phyloP scores from a whole-genome alignment of 2,329 filamentous ascomycete species.

The Colletotrichum coccodes region DNA sequence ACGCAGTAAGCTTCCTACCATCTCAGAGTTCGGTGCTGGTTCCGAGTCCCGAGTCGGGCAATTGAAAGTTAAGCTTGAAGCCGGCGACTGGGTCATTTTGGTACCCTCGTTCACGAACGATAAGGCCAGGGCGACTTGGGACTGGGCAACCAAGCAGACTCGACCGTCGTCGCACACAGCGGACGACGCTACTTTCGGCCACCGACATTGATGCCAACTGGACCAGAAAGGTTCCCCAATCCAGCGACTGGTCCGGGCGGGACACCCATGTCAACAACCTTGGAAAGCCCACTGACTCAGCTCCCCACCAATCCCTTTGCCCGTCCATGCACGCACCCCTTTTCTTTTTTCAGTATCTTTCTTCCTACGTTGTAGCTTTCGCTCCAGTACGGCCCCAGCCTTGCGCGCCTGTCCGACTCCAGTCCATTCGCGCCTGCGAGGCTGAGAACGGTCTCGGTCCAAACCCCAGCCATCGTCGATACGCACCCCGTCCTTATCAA shows the following conservation, averaged over 20 bases:
- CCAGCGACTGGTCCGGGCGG: background rate
- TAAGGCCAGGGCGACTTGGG: too few species aligned
- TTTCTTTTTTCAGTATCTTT: background rate
- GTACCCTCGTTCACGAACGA: background rate
- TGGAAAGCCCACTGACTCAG: constrained; percentile 1
- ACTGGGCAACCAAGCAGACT: background rate
- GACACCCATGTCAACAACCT: background rate
- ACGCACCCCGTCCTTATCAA: background rate
- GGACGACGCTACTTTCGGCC: constrained; percentile 21
- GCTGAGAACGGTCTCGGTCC: constrained; percentile 22
- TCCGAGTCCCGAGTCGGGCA: constrained; percentile 5
- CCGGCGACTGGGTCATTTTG: background rate
- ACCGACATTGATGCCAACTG: background rate
- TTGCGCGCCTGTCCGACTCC: constrained; percentile 7
- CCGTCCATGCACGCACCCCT: constrained; percentile 26
- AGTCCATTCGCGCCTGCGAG: constrained; percentile 22
- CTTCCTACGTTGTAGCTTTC: background rate
- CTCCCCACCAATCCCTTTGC: constrained; percentile 22
- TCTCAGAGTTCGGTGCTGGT: background rate
- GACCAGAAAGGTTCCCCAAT: constrained; percentile 2
- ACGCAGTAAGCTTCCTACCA: background rate
- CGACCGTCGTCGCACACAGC: background rate
- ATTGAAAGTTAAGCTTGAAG: constrained; percentile 12
- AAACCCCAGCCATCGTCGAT: background rate
- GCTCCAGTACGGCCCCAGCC: background rate